Evolutionary conservation across 345 rosid genomes (phyloP).

Genomic region (Brassica nigra): DNA sequence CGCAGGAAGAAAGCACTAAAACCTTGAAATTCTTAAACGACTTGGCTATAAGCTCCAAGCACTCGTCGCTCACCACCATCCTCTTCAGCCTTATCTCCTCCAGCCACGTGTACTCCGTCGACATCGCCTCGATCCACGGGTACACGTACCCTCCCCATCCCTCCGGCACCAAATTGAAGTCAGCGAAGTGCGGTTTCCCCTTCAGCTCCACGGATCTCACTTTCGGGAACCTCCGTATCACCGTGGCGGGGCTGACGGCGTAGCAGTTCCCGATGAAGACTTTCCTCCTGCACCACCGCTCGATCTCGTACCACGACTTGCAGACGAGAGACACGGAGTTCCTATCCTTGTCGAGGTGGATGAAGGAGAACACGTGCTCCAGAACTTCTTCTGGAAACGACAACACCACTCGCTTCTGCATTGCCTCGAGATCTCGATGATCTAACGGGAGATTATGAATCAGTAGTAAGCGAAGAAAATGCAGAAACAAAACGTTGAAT

Average conservation of each 20-base stretch:
- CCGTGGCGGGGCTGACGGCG: slow-evolving; percentile 63
- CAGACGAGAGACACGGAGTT: slow-evolving; percentile 82
- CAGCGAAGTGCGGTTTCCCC: slow-evolving; percentile 97
- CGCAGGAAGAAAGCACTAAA: slow-evolving; percentile 72
- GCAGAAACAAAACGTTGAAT: neutral
- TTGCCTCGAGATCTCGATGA: neutral
- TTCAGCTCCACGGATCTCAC: slow-evolving; percentile 81
- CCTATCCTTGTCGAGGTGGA: slow-evolving; percentile 63
- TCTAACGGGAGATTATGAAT: neutral
- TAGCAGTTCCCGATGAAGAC: slow-evolving; percentile 93
- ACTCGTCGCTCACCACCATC: slow-evolving; percentile 38
- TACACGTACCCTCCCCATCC: slow-evolving; percentile 90
- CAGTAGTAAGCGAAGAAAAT: neutral
- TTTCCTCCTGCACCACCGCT: slow-evolving; percentile 72
- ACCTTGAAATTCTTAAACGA: slow-evolving; percentile 81
- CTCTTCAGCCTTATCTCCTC: slow-evolving; percentile 26
- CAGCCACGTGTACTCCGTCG: slow-evolving; percentile 60
- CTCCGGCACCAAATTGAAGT: slow-evolving; percentile 84
- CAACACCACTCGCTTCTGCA: slow-evolving; percentile 45
- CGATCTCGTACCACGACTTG: slow-evolving; percentile 91
- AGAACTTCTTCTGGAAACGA: slow-evolving; percentile 92
- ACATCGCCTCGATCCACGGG: slow-evolving; percentile 81
- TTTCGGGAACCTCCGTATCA: slow-evolving; percentile 74
- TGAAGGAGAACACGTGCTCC: slow-evolving; percentile 83
- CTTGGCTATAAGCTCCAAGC: slow-evolving; percentile 73